These are phyloP conservation scores for Microbotryum violaceum DNA, from an alignment of 1,284 basidiomycete species.

Conservation along the genomic window DNA sequence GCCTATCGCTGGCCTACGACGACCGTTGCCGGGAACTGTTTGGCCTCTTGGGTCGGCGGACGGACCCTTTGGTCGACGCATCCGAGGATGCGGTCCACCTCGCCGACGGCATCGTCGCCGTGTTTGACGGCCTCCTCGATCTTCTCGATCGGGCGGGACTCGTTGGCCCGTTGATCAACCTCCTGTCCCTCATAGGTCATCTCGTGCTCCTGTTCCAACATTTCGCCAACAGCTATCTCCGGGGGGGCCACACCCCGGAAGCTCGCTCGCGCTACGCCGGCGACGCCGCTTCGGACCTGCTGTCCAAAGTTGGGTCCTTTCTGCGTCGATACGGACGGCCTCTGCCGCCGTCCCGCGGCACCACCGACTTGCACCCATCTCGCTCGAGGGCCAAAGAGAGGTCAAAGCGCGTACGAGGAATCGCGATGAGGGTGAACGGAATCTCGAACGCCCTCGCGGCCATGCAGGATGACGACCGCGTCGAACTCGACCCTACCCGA, in stretches of 20 bases:
- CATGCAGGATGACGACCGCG: not conserved
- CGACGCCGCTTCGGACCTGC: not conserved
- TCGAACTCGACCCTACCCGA: constrained; percentile 7
- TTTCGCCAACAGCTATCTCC: constrained; percentile 1
- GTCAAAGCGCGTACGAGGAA: not conserved
- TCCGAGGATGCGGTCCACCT: constrained; percentile 3
- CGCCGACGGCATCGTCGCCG: constrained; percentile 3
- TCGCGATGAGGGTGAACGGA: not conserved
- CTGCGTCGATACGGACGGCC: constrained; percentile 20
- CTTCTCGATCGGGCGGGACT: constrained; percentile 15
- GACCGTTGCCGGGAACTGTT: constrained; percentile 13
- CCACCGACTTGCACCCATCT: not conserved
- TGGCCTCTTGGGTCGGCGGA: constrained; percentile 12
- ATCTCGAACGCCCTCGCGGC: not conserved
- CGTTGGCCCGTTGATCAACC: constrained; percentile 15
- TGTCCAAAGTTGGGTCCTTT: constrained; percentile 12
- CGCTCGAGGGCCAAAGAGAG: constrained; percentile 1
- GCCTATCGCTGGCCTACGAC: constrained; percentile 10
- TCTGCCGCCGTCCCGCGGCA: not conserved
- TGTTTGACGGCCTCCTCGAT: constrained; percentile 4
- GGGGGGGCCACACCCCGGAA: not conserved
- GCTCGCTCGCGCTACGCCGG: not conserved
- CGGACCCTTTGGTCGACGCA: not conserved
- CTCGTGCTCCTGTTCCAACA: constrained; percentile 20
- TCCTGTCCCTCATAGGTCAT: constrained; percentile 10